phyloP scores from a whole-genome alignment of 2,329 filamentous ascomycete species.

The Aspergillus brasiliensis region DNA sequence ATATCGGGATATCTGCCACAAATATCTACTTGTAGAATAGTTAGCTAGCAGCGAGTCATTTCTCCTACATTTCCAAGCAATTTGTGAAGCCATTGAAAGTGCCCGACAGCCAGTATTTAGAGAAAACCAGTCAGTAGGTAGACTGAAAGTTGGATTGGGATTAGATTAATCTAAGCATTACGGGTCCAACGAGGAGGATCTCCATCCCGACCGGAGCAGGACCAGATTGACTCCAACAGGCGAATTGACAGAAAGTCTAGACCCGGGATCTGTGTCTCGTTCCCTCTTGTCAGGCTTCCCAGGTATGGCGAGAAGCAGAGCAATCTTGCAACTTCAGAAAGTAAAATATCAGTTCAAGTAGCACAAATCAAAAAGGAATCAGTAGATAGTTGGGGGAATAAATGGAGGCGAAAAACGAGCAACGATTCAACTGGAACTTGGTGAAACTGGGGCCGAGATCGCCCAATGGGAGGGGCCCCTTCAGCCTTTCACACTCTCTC shows the following conservation, averaged over 20 bases:
- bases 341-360: no score
- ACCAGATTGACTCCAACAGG: background rate
- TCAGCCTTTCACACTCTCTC: background rate
- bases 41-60: background rate
- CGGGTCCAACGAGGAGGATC: background rate
- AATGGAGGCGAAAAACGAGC: background rate
- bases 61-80: background rate
- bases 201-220: background rate
- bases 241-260: background rate
- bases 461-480: slow-evolving; percentile 3
- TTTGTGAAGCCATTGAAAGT: background rate
- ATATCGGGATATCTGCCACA: no score
- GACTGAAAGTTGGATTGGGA: no score
- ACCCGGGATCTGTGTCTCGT: background rate
- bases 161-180: no score
- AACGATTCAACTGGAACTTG: background rate
- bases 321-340: no score
- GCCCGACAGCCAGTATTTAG: no score
- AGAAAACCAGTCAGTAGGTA: no score
- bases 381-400: background rate
- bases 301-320: no score
- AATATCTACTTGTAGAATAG: background rate
- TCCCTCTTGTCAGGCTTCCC: no score
- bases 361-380: no score
- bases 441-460: background rate